Conservation (phyloP, 805 yeast species). For the Wickerhamomyces bovis region DNA sequence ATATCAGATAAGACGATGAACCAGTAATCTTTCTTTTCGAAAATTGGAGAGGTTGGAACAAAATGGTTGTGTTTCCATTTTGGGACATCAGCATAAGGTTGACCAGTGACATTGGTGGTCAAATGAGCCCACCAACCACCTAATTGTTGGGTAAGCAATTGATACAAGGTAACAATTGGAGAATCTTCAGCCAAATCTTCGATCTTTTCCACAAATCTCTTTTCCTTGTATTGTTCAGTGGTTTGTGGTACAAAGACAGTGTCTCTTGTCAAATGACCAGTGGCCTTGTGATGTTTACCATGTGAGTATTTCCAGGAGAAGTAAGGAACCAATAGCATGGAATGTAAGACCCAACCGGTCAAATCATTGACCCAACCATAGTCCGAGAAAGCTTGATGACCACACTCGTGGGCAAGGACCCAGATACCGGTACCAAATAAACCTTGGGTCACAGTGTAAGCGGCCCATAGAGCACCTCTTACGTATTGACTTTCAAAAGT, state of each 20-base stretch:
- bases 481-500: constrained; percentile 34
- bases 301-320: constrained; percentile 84
- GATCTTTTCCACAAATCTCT: constrained; percentile 33
- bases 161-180: constrained; percentile 56
- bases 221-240: constrained; percentile 45
- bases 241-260: constrained; percentile 80
- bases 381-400: constrained; percentile 80
- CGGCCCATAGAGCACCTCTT: constrained; percentile 55
- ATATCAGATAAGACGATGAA: constrained; percentile 66
- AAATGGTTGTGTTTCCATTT: constrained; percentile 57
- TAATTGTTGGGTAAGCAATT: constrained; percentile 59
- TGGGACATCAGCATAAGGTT: constrained; percentile 45
- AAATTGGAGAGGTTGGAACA: constrained; percentile 67
- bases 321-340: constrained; percentile 74
- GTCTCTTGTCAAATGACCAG: constrained; percentile 77
- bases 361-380: constrained; percentile 67
- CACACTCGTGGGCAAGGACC: constrained; percentile 90
- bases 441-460: constrained; percentile 50
- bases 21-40: constrained; percentile 68
- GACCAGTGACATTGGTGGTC: constrained; percentile 71
- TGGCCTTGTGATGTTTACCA: constrained; percentile 86
- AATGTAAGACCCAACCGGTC: constrained; percentile 81
- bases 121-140: constrained; percentile 75
- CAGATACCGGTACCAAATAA: constrained; percentile 72
- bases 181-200: constrained; percentile 67